Conservation (phyloP, 345 rosid species). For the Aquilaria malaccensis region DNA sequence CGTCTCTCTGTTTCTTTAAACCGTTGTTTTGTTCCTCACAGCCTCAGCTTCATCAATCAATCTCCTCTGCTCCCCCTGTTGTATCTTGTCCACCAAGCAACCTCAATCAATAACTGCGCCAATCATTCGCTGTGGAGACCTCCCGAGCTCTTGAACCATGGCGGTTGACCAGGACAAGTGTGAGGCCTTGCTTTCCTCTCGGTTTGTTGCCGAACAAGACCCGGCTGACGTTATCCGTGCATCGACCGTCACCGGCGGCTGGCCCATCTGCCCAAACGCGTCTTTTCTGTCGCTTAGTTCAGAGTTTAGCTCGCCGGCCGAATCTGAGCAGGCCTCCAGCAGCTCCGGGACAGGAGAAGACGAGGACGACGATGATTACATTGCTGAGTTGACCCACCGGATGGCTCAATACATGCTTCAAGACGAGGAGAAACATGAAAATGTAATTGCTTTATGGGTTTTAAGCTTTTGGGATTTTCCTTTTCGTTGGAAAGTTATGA, state of each 20-base stretch:
- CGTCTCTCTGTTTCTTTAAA: no score
- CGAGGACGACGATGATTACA: slow-evolving; percentile 45
- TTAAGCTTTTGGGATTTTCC: not conserved
- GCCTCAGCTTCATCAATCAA: not conserved
- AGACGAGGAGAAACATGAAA: slow-evolving; percentile 34
- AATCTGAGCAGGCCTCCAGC: slow-evolving; percentile 25
- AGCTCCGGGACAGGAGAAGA: slow-evolving; percentile 24
- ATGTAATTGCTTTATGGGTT: slow-evolving; percentile 10
- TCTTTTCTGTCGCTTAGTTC: slow-evolving; percentile 13
- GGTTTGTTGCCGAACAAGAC: slow-evolving; percentile 1
- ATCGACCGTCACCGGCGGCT: not conserved
- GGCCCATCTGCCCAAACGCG: slow-evolving; percentile 8
- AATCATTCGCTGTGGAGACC: not conserved
- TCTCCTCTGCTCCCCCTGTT: not conserved
- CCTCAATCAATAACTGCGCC: slow-evolving; percentile 3
- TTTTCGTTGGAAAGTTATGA: not conserved
- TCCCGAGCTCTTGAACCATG: slow-evolving; percentile 16
- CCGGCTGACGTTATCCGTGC: slow-evolving; percentile 1
- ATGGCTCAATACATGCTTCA: slow-evolving; percentile 71
- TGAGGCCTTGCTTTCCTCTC: slow-evolving; percentile 21
- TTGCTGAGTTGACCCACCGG: slow-evolving; percentile 64
- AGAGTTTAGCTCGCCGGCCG: slow-evolving; percentile 18
- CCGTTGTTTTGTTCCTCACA: no score
- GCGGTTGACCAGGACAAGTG: slow-evolving; percentile 32
- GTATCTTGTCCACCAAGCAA: slow-evolving; percentile 9